Conservation (phyloP, 495 filamentous ascomycete genomes). For the Ascobolus immersus region DNA sequence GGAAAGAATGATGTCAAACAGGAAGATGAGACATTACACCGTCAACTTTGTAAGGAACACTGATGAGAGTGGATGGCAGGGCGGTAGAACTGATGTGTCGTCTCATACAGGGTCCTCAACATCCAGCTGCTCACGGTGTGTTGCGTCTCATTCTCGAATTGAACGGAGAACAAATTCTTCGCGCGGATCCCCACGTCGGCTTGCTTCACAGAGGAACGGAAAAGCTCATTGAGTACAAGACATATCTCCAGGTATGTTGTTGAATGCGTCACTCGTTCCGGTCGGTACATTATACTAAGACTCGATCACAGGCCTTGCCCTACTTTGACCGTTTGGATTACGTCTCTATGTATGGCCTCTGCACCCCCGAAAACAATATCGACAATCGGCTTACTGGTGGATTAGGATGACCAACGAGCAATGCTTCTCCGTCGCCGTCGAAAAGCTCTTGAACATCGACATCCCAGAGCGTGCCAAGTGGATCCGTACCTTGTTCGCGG, state of each 20-base stretch:
- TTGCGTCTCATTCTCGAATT: conserved; percentile 90
- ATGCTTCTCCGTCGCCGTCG: conserved; percentile 79
- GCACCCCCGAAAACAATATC: background rate
- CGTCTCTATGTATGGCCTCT: conserved; percentile 47
- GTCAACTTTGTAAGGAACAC: conserved; percentile 50
- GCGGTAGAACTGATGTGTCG: background rate
- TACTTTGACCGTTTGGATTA: conserved; percentile 99
- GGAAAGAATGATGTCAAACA: conserved; percentile 28
- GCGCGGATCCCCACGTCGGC: conserved; percentile 89
- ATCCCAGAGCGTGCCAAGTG: conserved; percentile 89
- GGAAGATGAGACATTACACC: conserved; percentile 95
- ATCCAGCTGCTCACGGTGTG: conserved; percentile 97
- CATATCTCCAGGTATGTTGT: conserved; percentile 47
- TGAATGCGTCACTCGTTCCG: background rate
- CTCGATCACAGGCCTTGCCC: conserved; percentile 38
- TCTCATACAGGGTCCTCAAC: conserved; percentile 47
- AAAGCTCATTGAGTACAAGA: conserved; percentile 99
- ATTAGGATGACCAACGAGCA: conserved; percentile 85
- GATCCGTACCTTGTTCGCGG: conserved; percentile 88
- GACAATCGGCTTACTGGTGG: background rate
- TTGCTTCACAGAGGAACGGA: conserved; percentile 91
- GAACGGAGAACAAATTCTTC: conserved; percentile 91
- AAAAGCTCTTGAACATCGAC: conserved; percentile 95
- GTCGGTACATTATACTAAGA: background rate
- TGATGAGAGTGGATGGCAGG: background rate